Percentiles rank a stretch among this genome's conserved stretches.
These are phyloP conservation scores for Nemophila menziesii DNA, from an alignment of 257 asterid genomes.

Conservation along the genomic window DNA sequence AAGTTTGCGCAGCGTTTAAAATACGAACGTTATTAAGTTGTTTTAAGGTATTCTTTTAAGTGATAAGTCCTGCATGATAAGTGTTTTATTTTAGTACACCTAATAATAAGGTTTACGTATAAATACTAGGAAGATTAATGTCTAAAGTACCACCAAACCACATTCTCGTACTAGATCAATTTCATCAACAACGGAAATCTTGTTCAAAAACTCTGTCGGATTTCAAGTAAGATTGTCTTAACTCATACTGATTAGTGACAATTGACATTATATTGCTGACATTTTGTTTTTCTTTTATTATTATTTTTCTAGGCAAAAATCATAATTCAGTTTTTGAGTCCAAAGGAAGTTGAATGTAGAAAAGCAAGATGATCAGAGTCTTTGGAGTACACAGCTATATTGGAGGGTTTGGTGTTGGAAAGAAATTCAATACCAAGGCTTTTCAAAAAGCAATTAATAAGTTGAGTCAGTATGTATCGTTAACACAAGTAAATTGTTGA, in stretches of 20 bases:
- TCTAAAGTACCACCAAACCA: not conserved
- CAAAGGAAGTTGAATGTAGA: slow-evolving; percentile 33
- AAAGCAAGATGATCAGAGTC: slow-evolving; percentile 15
- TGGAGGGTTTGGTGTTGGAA: slow-evolving; percentile 86
- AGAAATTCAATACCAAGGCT: slow-evolving; percentile 59
- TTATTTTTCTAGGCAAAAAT: slow-evolving; percentile 17
- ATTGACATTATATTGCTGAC: no score
- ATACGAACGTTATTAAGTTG: no score
- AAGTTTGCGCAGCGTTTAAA: no score
- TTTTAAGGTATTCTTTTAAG: no score
- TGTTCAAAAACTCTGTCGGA: slow-evolving; percentile 7
- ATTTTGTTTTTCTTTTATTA: not conserved
- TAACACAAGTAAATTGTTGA: no score
- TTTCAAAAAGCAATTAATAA: slow-evolving; percentile 50
- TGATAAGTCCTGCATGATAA: no score
- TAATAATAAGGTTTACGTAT: slow-evolving; percentile 15
- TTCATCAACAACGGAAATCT: slow-evolving; percentile 12
- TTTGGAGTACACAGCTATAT: slow-evolving; percentile 52
- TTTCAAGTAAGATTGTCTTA: slow-evolving; percentile 22
- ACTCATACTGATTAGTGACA: not conserved
- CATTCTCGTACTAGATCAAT: not conserved
- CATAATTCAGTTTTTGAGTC: slow-evolving; percentile 5
- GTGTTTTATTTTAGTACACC: not conserved
- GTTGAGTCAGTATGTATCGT: slow-evolving; percentile 45
- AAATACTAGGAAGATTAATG: slow-evolving; percentile 12